phyloP scores from a whole-genome alignment of 176 grass and related monocot species.

The Phoenix roebelenii region DNA sequence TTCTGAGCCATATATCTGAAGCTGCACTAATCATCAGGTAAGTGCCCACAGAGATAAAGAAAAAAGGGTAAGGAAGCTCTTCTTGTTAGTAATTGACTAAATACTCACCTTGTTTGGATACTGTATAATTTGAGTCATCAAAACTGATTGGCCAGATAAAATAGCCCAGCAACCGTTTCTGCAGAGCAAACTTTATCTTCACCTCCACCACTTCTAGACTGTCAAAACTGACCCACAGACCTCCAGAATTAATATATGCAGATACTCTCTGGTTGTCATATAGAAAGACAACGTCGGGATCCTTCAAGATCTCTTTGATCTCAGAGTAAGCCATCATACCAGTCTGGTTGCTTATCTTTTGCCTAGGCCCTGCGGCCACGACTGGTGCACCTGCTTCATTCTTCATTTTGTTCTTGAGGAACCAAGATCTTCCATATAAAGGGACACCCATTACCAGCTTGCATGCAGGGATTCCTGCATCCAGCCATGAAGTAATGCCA shows the following conservation, averaged over 20 bases:
- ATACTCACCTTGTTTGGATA: constrained; percentile 50
- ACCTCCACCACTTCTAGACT: constrained; percentile 42
- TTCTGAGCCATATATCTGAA: constrained; percentile 38
- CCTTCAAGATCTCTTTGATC: constrained; percentile 42
- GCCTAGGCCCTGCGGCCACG: constrained; percentile 56
- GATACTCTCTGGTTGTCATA: constrained; percentile 55
- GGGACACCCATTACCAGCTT: constrained; percentile 80
- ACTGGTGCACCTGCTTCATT: constrained; percentile 39
- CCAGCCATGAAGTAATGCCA: constrained; percentile 76
- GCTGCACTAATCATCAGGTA: constrained; percentile 31
- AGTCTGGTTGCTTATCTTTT: constrained; percentile 46
- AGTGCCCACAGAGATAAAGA: background rate
- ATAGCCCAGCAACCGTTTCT: constrained; percentile 43
- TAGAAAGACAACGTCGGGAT: constrained; percentile 12
- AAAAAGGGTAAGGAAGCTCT: background rate
- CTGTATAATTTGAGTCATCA: constrained; percentile 50
- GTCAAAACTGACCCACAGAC: constrained; percentile 80
- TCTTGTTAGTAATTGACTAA: background rate
- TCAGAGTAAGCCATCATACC: constrained; percentile 72
- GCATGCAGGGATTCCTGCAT: constrained; percentile 51
- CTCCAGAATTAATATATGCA: constrained; percentile 47
- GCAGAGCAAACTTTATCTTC: constrained; percentile 58
- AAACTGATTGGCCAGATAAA: constrained; percentile 83
- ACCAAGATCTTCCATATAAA: constrained; percentile 55
- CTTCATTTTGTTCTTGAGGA: constrained; percentile 72